Percentiles rank a stretch among this genome's conserved stretches.
These are phyloP conservation scores for Leptographium wingfieldii DNA, from an alignment of 2,329 filamentous ascomycete genomes.

Conservation along the genomic window DNA sequence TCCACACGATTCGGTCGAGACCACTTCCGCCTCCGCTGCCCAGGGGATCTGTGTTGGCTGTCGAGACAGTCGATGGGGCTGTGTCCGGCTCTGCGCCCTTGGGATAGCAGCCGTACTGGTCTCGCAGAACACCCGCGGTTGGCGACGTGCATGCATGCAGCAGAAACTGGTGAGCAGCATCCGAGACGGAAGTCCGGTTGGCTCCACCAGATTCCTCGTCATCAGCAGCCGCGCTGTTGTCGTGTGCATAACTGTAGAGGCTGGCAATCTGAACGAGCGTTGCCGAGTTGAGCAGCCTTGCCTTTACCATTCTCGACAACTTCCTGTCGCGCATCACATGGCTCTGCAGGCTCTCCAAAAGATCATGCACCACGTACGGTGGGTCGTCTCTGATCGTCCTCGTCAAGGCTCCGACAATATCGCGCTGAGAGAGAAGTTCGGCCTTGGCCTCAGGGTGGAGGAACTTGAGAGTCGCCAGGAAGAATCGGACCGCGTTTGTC, in stretches of 20 bases:
- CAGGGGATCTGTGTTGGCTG: conserved; percentile 22
- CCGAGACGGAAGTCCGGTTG: conserved; percentile 39
- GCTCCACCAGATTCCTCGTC: conserved; percentile 4
- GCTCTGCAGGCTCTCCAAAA: conserved; percentile 56
- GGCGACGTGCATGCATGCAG: conserved; percentile 61
- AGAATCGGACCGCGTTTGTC: conserved; percentile 69
- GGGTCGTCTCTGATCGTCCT: conserved; percentile 69
- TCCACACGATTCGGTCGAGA: conserved; percentile 57
- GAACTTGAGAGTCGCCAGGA: conserved; percentile 67
- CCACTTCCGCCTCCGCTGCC: conserved; percentile 21
- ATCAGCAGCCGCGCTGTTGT: conserved; percentile 45
- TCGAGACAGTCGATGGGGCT: neutral
- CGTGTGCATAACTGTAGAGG: conserved; percentile 52
- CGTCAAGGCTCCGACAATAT: conserved; percentile 57
- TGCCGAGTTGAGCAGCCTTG: conserved; percentile 60
- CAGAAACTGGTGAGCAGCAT: conserved; percentile 64
- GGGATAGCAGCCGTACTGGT: conserved; percentile 76
- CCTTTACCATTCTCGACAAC: conserved; percentile 62
- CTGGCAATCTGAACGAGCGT: conserved; percentile 60
- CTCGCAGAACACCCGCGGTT: conserved; percentile 60
- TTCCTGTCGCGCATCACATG: conserved; percentile 64
- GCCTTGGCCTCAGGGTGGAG: conserved; percentile 65
- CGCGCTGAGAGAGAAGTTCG: conserved; percentile 69
- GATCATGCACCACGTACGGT: conserved; percentile 59
- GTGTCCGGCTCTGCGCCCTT: conserved; percentile 48